These are phyloP conservation scores for Starmerella bombicola DNA, from an alignment of 805 yeast genomes.

Conservation along the genomic window DNA sequence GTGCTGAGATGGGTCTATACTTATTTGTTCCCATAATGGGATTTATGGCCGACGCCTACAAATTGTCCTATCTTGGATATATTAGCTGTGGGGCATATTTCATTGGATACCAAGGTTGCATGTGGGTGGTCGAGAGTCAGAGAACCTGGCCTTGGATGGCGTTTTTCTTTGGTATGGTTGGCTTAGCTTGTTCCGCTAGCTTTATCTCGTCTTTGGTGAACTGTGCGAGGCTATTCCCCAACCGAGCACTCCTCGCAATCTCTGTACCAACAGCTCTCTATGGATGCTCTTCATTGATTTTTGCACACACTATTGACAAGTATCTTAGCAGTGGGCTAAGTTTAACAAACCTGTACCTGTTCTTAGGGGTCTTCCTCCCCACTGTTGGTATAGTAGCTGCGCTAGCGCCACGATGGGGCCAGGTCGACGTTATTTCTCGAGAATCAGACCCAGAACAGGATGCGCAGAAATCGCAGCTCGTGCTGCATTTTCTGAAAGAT, in stretches of 20 bases:
- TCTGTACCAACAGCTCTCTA: conserved; percentile 80
- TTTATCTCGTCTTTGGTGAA: conserved; percentile 36
- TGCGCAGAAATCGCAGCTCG: conserved; percentile 1
- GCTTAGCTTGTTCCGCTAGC: conserved; percentile 31
- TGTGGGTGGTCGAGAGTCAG: conserved; percentile 8
- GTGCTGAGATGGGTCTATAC: conserved; percentile 71
- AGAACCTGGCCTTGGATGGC: conserved; percentile 23
- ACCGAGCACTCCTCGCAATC: conserved; percentile 64
- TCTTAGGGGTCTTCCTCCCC: conserved; percentile 21
- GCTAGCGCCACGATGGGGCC: conserved; percentile 20
- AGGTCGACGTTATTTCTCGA: conserved; percentile 6
- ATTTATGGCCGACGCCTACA: conserved; percentile 70
- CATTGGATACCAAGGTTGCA: conserved; percentile 50
- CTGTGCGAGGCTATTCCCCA: conserved; percentile 76
- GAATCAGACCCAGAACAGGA: background rate
- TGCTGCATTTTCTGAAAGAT: conserved; percentile 21
- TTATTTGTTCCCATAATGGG: conserved; percentile 73
- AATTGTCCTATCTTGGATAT: conserved; percentile 59
- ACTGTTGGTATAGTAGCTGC: conserved; percentile 22
- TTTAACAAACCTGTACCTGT: conserved; percentile 11
- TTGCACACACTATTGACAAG: conserved; percentile 42
- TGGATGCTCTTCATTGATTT: conserved; percentile 69
- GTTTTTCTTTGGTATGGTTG: conserved; percentile 28
- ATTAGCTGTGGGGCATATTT: conserved; percentile 48
- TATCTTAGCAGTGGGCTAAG: background rate